These are phyloP conservation scores for Adansonia gregorii DNA, from an alignment of 441 rosid species.

Conservation along the genomic window DNA sequence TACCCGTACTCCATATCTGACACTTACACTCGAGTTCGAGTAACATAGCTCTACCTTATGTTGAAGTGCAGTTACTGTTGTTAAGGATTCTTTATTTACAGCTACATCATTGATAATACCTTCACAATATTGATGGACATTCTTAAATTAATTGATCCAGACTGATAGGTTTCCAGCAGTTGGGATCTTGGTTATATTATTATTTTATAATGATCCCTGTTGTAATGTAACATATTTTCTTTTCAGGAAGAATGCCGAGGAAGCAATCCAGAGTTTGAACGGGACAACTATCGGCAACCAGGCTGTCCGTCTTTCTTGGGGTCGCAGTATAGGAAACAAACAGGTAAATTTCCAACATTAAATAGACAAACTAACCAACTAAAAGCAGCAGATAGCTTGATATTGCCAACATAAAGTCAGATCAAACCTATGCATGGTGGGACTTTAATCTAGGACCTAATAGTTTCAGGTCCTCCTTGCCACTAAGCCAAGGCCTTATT, in stretches of 20 bases:
- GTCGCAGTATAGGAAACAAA: slow-evolving; percentile 78
- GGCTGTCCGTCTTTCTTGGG: slow-evolving; percentile 94
- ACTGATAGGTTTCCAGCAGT: neutral
- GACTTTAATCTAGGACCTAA: too few species aligned
- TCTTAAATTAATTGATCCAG: neutral
- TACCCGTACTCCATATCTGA: too few species aligned
- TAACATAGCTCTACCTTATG: neutral
- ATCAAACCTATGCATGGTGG: too few species aligned
- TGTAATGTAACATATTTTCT: slow-evolving; percentile 23
- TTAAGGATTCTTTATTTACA: neutral
- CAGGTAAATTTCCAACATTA: slow-evolving; percentile 51
- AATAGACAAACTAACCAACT: too few species aligned
- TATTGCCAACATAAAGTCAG: too few species aligned
- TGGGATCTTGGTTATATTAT: neutral
- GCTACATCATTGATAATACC: neutral
- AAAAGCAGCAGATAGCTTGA: too few species aligned
- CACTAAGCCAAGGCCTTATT: too few species aligned
- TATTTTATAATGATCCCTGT: slow-evolving; percentile 1
- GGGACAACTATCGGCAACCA: slow-evolving; percentile 86
- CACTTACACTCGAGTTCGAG: too few species aligned
- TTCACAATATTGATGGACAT: slow-evolving; percentile 2
- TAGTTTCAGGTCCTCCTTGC: too few species aligned
- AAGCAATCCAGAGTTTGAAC: slow-evolving; percentile 74
- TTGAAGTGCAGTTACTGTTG: slow-evolving; percentile 13
- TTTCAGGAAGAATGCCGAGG: slow-evolving; percentile 84